A percentile compares a stretch with the other conserved stretches of the same genome.
Conservation (phyloP, 108 stramenopile genomes). For the Discostella pseudostelligera region DNA sequence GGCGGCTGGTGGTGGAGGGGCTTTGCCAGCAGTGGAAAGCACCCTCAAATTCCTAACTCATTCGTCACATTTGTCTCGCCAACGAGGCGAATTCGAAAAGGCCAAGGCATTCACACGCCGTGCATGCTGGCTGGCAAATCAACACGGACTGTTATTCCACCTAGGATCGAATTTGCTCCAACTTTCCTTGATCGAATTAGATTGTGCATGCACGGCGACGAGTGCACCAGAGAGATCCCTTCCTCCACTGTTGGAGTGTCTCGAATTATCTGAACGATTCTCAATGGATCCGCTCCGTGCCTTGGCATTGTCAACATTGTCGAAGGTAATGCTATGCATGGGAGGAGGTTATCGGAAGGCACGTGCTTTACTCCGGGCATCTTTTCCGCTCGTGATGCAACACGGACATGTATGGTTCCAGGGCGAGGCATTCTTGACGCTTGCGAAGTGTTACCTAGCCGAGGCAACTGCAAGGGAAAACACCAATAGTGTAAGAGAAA, state of each 20-base stretch:
- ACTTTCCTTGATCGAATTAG: constrained; percentile 56
- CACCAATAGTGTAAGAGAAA: not conserved
- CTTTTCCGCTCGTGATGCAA: constrained; percentile 63
- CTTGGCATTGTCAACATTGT: constrained; percentile 57
- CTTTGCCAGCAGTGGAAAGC: constrained; percentile 22
- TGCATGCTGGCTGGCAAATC: constrained; percentile 29
- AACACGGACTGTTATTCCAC: constrained; percentile 39
- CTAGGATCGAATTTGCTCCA: constrained; percentile 57
- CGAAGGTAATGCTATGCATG: constrained; percentile 58
- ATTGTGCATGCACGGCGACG: constrained; percentile 33
- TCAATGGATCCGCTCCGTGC: constrained; percentile 81
- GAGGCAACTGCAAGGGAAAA: constrained; percentile 34
- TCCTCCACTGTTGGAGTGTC: constrained; percentile 62
- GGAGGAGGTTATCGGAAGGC: constrained; percentile 52
- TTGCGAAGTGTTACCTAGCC: constrained; percentile 67
- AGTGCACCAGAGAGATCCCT: constrained; percentile 45
- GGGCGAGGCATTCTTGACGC: constrained; percentile 74
- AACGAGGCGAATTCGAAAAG: constrained; percentile 18
- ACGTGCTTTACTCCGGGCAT: constrained; percentile 57
- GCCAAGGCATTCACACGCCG: constrained; percentile 29
- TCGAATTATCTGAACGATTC: constrained; percentile 53
- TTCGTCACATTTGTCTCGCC: constrained; percentile 27
- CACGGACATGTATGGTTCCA: constrained; percentile 65
- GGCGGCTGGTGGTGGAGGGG: not conserved
- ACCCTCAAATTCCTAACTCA: constrained; percentile 21